Conservation (phyloP, 768 basidiomycete species). For the Lactarius hatsudake region DNA sequence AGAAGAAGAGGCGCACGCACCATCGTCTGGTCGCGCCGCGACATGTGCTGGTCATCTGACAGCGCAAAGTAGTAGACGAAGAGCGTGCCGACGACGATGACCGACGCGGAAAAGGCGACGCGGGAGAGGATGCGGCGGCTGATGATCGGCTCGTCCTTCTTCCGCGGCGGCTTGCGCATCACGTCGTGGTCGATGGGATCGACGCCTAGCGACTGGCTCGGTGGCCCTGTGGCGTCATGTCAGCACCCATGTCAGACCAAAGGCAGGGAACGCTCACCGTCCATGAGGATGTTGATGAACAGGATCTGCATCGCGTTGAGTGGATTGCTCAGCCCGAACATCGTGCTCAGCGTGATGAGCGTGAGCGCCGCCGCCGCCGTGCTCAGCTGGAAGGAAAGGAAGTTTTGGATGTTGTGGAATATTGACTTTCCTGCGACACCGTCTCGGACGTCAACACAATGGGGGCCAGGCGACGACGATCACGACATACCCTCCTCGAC, state of each 20-base stretch:
- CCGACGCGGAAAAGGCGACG: slow-evolving; percentile 88
- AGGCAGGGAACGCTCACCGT: slow-evolving; percentile 51
- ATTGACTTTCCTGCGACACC: slow-evolving; percentile 77
- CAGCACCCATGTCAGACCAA: neutral
- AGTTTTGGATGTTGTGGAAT: slow-evolving; percentile 99
- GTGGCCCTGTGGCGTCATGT: slow-evolving; percentile 58
- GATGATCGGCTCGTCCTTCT: slow-evolving; percentile 89
- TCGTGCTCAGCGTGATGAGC: slow-evolving; percentile 92
- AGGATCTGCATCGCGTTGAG: slow-evolving; percentile 98
- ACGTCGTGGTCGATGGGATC: slow-evolving; percentile 93
- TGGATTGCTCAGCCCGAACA: slow-evolving; percentile 86
- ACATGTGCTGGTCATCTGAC: slow-evolving; percentile 72
- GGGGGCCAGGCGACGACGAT: neutral
- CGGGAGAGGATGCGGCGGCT: slow-evolving; percentile 67
- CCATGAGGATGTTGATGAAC: slow-evolving; percentile 99
- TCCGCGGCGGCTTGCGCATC: slow-evolving; percentile 90
- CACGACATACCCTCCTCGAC: slow-evolving; percentile 77
- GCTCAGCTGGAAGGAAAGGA: slow-evolving; percentile 93
- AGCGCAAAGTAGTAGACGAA: slow-evolving; percentile 84
- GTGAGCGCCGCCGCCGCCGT: slow-evolving; percentile 95
- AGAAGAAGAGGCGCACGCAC: slow-evolving; percentile 32
- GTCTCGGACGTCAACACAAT: slow-evolving; percentile 15
- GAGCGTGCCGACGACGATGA: slow-evolving; percentile 86
- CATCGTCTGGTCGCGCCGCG: slow-evolving; percentile 93
- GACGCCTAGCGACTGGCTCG: slow-evolving; percentile 93